Percentiles rank a stretch among this genome's conserved stretches.
Conservation (phyloP, 106 monocot genomes). For the Apostasia ramifera region DNA sequence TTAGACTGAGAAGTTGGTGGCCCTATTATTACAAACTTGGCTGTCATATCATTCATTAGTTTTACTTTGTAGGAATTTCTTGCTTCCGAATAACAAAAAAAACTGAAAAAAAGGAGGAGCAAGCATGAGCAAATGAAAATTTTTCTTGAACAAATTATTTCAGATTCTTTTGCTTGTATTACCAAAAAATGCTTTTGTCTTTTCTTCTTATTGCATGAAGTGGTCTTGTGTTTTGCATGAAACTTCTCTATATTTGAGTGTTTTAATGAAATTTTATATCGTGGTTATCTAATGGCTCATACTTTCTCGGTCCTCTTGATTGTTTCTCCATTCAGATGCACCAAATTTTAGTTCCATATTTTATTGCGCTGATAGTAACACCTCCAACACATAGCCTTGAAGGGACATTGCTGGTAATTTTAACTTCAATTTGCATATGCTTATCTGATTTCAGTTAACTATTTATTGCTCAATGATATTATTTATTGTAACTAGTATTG, state of each 20-base stretch:
- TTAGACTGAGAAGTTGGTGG: too few relatives aligned
- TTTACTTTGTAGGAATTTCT: too few relatives aligned
- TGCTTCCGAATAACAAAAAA: too few relatives aligned
- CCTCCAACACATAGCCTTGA: constrained; percentile 78
- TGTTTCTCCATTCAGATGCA: constrained; percentile 58
- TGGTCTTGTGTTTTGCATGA: not conserved
- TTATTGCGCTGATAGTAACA: constrained; percentile 68
- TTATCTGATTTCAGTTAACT: too few relatives aligned
- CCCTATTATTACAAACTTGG: too few relatives aligned
- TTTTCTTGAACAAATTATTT: too few relatives aligned
- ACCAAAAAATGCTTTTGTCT: not conserved
- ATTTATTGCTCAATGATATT: too few relatives aligned
- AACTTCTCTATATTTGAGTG: not conserved
- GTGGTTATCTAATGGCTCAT: not conserved
- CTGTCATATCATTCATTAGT: too few relatives aligned
- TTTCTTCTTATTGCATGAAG: not conserved
- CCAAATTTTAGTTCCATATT: constrained; percentile 71
- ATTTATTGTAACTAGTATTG: too few relatives aligned
- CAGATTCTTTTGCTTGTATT: not conserved
- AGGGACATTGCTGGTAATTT: constrained; percentile 83
- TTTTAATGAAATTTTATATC: not conserved
- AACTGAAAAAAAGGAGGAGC: too few relatives aligned
- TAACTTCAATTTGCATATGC: not conserved
- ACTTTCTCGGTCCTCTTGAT: constrained; percentile 1
- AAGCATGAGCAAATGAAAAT: too few relatives aligned